Evolutionary conservation across 768 basidiomycete genomes (phyloP), one percentile per base, ranked within the genome.

Genomic region (Leccinum subtestaceum): DNA sequence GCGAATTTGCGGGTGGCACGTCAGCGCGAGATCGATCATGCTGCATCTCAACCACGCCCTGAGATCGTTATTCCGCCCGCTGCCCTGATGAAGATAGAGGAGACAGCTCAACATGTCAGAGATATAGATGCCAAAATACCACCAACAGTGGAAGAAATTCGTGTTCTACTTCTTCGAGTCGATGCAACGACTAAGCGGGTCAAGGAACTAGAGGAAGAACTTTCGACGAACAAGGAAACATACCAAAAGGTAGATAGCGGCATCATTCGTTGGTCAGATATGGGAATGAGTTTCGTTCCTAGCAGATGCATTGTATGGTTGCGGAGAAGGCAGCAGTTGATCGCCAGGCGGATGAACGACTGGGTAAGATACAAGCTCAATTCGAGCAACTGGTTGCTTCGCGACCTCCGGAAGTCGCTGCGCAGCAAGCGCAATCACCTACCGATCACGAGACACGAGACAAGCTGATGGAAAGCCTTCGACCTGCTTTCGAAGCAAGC

Each of bases 101-200:
- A 45, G 25, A 61, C 55, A 13, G 59, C 63, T 25, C 57, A 55
- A 27, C 62, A 55, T 4, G 60, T 64, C 47, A 57, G 31, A 13
- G 64, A 66, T 29, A 12, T 75, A 36, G 70, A 67, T 32, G 62
- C 52, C 5, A 66, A 61, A n/a, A 47, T 74, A 23, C 64, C 66
- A n/a, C 61, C 36, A 13, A 55, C 61, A 32, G 63, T 74, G 31
- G 63, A 68, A 27, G 63, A 70, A 15, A 63, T 73, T n/a, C 66
- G 67, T 11, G 38, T 48, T 36, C 56, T 73, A 54, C 68, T 74
- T 48, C 52, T 64, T 40, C 64, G 52, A 53, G 69, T 67, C 2
- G 65, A 65, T 43, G 63, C 64, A 6, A 60, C 66, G 27, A 61
- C 59, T 29, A 62, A 58, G 52, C 65, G 64, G 38, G 58, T 71